Evolutionary conservation across 1,284 basidiomycete genomes (phyloP).

Genomic region (Sanguinoderma infundibulare): DNA sequence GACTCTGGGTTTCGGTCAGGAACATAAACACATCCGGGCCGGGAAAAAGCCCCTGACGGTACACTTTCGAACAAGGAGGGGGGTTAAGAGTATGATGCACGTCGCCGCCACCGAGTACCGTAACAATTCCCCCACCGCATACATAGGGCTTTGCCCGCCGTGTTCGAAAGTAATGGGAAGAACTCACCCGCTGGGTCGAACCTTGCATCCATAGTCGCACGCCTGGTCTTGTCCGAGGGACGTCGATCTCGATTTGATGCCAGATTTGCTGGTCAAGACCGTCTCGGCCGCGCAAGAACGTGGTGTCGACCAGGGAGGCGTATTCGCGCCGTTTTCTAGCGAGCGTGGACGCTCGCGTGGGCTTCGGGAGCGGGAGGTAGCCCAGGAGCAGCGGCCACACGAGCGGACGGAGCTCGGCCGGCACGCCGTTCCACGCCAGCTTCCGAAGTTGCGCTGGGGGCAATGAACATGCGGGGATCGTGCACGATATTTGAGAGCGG

Average conservation of each 20-base stretch:
- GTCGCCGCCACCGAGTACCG: too few relatives aligned
- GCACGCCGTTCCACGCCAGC: conserved; percentile 96
- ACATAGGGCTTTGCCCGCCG: too few relatives aligned
- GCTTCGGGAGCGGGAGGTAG: conserved; percentile 87
- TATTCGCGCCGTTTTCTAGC: conserved; percentile 94
- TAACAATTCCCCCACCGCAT: too few relatives aligned
- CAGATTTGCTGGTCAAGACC: conserved; percentile 93
- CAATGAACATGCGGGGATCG: neutral
- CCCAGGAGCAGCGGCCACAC: conserved; percentile 96
- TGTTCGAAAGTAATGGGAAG: too few relatives aligned
- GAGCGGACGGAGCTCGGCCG: conserved; percentile 85
- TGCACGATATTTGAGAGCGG: conserved; percentile 1
- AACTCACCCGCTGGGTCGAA: conserved; percentile 84
- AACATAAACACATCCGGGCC: too few relatives aligned
- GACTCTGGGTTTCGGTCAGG: conserved; percentile 55
- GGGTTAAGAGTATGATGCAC: too few relatives aligned
- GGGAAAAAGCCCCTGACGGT: too few relatives aligned
- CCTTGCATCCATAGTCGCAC: conserved; percentile 88
- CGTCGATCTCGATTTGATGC: conserved; percentile 98
- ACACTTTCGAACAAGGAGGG: too few relatives aligned
- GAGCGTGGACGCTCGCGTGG: conserved; percentile 79
- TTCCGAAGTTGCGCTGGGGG: conserved; percentile 78
- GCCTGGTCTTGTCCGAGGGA: conserved; percentile 93
- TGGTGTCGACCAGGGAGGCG: conserved; percentile 84
- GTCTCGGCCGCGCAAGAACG: conserved; percentile 87